Percentiles rank a stretch among this genome's conserved stretches.
Conservation (phyloP, 148 eudicot genomes). For the Dysphania ambrosioides region DNA sequence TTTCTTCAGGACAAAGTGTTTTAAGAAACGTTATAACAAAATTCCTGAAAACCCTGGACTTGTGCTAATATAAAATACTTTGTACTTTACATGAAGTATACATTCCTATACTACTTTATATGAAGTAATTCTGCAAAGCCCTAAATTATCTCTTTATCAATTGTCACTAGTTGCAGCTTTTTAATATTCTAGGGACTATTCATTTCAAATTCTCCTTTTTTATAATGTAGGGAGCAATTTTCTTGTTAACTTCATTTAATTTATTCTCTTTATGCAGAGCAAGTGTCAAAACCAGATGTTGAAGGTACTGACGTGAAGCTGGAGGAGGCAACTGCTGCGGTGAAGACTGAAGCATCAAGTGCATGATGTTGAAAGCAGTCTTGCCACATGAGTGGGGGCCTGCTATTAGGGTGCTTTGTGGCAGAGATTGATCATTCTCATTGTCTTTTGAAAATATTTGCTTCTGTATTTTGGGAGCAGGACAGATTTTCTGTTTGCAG, state of each 20-base stretch:
- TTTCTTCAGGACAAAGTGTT: no score
- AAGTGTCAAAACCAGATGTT: slow-evolving; percentile 48
- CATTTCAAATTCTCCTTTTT: no score
- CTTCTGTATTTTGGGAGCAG: slow-evolving; percentile 23
- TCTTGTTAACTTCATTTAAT: not conserved
- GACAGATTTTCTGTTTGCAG: slow-evolving; percentile 18
- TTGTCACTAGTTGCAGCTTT: no score
- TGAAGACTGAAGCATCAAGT: slow-evolving; percentile 22
- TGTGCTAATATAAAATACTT: no score
- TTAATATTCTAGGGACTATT: no score
- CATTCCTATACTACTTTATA: no score
- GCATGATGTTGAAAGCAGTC: slow-evolving; percentile 23
- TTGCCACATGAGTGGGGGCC: slow-evolving; percentile 11
- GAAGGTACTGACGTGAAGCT: slow-evolving; percentile 25
- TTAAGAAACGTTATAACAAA: no score
- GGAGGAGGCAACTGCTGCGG: slow-evolving; percentile 18
- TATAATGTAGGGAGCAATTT: no score
- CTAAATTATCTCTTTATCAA: no score
- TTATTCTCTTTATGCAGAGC: slow-evolving; percentile 32
- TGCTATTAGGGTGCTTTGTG: slow-evolving; percentile 11
- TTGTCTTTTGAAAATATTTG: slow-evolving; percentile 16
- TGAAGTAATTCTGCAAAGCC: no score
- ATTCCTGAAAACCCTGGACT: no score
- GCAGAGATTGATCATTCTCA: not conserved
- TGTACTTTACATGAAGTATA: no score